Evolutionary conservation across 108 stramenopile species (phyloP), one percentile per base, ranked within the genome.

Genomic region (Nitzschia putrida): DNA sequence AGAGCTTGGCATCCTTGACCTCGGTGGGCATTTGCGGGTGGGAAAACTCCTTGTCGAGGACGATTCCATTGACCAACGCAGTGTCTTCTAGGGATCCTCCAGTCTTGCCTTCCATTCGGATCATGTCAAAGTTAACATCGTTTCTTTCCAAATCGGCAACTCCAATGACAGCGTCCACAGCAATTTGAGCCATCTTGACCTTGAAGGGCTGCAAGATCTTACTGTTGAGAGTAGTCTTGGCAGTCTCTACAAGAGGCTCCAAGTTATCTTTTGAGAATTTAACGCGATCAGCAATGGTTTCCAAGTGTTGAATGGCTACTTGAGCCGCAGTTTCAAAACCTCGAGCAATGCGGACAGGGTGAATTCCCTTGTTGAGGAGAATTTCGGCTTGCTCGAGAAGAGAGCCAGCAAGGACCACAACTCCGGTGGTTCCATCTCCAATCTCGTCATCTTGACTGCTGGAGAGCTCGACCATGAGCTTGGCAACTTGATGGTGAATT

Each of bases 111-210:
- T 98, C 98, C 88, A 99, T 81, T 77, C 98, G 97, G 84, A 99
- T 98, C 94, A 95, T 96, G 66, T 99, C 98, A 77, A 98, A 99
- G 83, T 98, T 99, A 67, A 99, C 98, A 74, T 99, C 98, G 42
- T 94, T 80, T 25, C 96, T 85, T 63, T 98, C 97, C 38, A 98
- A 66, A 85, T 99, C 96, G 8, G 98, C 98, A 20, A 99, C 99
- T 38, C 83, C 76, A 43, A 98, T 75, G 34, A 99, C 97, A 12
- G 99, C 98, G 57, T 96, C 80, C 47, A 98, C 97, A 16, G 96
- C 90, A 76, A 98, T 96, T 57, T 95, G 71, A 6, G 97, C 98
- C 97, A 99, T 98, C 76, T 96, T 84, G 47, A 83, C 73, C 81
- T 96, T 95, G 85, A 97, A 79, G n/a, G 86, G 83, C 73, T 98